These are phyloP conservation scores for Chaetomiaceae sp. DNA, from an alignment of 2,329 filamentous ascomycete genomes.

Conservation along the genomic window DNA sequence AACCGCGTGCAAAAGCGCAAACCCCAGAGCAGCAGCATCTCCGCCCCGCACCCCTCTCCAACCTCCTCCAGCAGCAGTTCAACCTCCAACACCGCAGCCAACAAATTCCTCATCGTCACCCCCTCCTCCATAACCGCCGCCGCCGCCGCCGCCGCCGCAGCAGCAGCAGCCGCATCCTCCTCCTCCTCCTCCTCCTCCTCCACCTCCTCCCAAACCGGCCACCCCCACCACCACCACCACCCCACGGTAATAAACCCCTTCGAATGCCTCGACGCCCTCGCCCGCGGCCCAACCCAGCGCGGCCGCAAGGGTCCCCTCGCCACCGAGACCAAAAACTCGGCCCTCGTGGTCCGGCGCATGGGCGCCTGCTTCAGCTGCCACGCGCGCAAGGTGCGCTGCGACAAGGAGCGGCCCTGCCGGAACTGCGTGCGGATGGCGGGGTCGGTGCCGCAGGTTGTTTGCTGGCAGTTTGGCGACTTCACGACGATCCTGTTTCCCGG, in stretches of 20 bases:
- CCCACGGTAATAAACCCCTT: slow-evolving; percentile 49
- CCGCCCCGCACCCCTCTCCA: slow-evolving; percentile 28
- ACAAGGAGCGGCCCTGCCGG: slow-evolving; percentile 51
- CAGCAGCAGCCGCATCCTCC: slow-evolving; percentile 26
- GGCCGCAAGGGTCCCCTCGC: slow-evolving; percentile 54
- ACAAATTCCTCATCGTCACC: slow-evolving; percentile 53
- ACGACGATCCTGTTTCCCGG: slow-evolving; percentile 47
- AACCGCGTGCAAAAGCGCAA: slow-evolving; percentile 17
- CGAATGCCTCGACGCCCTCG: slow-evolving; percentile 51
- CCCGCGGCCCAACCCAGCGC: slow-evolving; percentile 43
- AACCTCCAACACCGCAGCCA: slow-evolving; percentile 10
- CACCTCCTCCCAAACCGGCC: slow-evolving; percentile 29
- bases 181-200: background rate
- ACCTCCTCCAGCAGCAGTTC: slow-evolving; percentile 45
- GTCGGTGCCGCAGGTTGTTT: slow-evolving; percentile 50
- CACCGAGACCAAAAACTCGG: slow-evolving; percentile 50
- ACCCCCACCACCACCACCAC: slow-evolving; percentile 35
- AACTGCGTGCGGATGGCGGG: slow-evolving; percentile 51
- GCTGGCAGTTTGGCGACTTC: slow-evolving; percentile 58
- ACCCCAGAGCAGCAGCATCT: slow-evolving; percentile 25
- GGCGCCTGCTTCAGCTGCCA: slow-evolving; percentile 59
- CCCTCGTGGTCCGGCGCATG: slow-evolving; percentile 48
- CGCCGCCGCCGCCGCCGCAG: slow-evolving; percentile 41
- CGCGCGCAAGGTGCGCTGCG: slow-evolving; percentile 55
- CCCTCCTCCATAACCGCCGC: slow-evolving; percentile 41